Base-by-base conservation (phyloP, 2,329 filamentous ascomycete genomes). In the Dactylellina drechsleri region DNA sequence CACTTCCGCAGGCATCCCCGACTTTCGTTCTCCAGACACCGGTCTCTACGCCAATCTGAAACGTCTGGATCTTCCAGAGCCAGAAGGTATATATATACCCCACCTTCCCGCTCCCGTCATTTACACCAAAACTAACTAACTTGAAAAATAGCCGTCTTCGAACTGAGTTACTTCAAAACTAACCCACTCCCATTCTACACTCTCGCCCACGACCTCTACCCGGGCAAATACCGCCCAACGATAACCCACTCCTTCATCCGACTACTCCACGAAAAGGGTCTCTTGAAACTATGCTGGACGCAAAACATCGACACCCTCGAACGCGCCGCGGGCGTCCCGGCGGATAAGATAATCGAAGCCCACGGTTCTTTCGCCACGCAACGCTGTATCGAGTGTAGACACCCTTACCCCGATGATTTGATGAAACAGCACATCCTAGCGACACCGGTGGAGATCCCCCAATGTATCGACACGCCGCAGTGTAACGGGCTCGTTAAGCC, bases 301-400 rank as follows among this genome's bases (percentile, higher is more conserved):
- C 95, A 99, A 81, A 99, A 99, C 80, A 98, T 99, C 78, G 95
- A 99, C 76, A 79, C 78, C 79, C 86, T 99, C 12, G 95, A 99
- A 83, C 88, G 93, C 20, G 86, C 88, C 78, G 95, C 94, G 12
- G 95, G 95, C 26, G 89, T 99, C 0, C 91, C 93, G 0, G 86
- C 84, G 0, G 89, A 94, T 1, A 89, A 87, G 82, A 93, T 99
- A 58, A 86, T 99, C 36, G 94, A 98, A 82, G 95, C 95, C 0
- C 95, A 99, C 81, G 95, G 95, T 53, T 97, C 92, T 81, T 99
- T 98, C 81, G 94, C 94, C 20, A 88, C 87, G 0, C 94, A 98
- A 83, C 87, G 90, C 77, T 99, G 95, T 82, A 93, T 98, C 79
- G 92, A 97, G 23, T 99, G 95, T 85, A 89, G 89, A 80, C 83